Percentiles rank a stretch among this genome's conserved stretches.
phyloP scores from a whole-genome alignment of 23 red algal genomes.

The Pyropia haitanensis region DNA sequence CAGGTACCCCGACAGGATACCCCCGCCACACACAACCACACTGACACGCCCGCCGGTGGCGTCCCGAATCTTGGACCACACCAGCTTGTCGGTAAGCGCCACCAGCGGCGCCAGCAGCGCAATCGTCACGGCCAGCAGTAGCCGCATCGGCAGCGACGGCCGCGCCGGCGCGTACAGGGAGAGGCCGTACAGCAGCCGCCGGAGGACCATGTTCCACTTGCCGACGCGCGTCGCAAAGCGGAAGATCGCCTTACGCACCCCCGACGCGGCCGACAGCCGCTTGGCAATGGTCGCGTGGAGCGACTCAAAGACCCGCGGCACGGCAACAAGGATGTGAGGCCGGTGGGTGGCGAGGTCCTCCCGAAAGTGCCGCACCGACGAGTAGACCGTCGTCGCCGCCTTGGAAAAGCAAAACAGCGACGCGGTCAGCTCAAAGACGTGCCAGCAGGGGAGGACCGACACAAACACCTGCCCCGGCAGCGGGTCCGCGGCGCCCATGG shows the following conservation, averaged over 20 bases:
- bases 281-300: constrained; percentile 54
- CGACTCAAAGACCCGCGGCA: constrained; percentile 89
- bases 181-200: constrained; percentile 22
- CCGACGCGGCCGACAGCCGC: constrained; percentile 21
- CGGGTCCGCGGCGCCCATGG: constrained; percentile 47
- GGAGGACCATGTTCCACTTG: constrained; percentile 22
- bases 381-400: constrained; percentile 68
- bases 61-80: constrained; percentile 67
- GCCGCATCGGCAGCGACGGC: not conserved
- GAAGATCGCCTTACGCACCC: constrained; percentile 23
- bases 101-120: constrained; percentile 56
- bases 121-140: constrained; percentile 10
- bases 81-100: constrained; percentile 31
- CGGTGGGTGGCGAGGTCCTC: constrained; percentile 59
- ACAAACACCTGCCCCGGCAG: constrained; percentile 73
- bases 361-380: constrained; percentile 69
- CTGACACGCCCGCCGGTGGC: constrained; percentile 51
- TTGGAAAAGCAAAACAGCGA: constrained; percentile 60
- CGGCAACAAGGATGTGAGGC: constrained; percentile 69
- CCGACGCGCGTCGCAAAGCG: constrained; percentile 30
- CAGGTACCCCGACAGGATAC: constrained; percentile 70
- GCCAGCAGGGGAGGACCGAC: constrained; percentile 93
- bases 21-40: constrained; percentile 74
- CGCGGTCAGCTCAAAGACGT: constrained; percentile 84
- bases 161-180: constrained; percentile 10